Percentiles rank a stretch among this genome's conserved stretches.
Evolutionary conservation across 352 stramenopile species (phyloP).

Genomic region (Globisporangium takayamanum): DNA sequence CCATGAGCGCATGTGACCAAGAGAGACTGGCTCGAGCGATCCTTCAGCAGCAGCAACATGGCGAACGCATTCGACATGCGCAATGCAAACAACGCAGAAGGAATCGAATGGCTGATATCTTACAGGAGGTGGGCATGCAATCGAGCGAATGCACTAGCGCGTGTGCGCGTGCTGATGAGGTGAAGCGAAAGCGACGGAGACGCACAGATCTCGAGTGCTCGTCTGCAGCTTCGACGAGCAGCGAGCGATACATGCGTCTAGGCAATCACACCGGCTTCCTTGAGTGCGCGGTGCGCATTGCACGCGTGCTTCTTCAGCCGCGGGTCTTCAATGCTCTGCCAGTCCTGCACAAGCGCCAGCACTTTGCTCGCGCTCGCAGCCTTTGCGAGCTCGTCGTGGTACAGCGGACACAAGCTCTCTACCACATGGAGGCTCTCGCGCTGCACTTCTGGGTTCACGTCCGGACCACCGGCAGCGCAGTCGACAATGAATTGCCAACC

Average conservation of each 20-base stretch:
- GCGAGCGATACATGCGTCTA: constrained; percentile 14
- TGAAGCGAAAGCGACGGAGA: no score
- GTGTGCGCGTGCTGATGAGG: no score
- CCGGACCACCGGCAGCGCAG: constrained; percentile 51
- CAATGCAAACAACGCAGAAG: no score
- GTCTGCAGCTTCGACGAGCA: no score
- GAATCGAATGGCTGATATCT: no score
- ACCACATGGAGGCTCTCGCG: constrained; percentile 83
- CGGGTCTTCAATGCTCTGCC: constrained; percentile 79
- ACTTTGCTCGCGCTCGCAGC: constrained; percentile 49
- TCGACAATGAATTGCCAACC: constrained; percentile 83
- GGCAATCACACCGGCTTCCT: constrained; percentile 70
- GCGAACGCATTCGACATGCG: no score
- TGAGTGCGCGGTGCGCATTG: constrained; percentile 67
- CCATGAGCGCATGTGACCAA: no score
- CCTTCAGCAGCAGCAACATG: no score
- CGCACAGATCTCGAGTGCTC: no score
- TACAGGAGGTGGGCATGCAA: no score
- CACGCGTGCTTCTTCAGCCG: constrained; percentile 83
- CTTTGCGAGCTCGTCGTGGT: constrained; percentile 75
- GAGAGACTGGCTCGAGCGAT: no score
- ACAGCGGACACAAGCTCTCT: constrained; percentile 78
- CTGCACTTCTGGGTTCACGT: constrained; percentile 68
- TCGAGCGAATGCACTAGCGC: no score
- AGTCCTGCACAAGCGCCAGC: constrained; percentile 61